Evolutionary conservation across 495 filamentous ascomycete species (phyloP).

Genomic region (Neurospora sp.): DNA sequence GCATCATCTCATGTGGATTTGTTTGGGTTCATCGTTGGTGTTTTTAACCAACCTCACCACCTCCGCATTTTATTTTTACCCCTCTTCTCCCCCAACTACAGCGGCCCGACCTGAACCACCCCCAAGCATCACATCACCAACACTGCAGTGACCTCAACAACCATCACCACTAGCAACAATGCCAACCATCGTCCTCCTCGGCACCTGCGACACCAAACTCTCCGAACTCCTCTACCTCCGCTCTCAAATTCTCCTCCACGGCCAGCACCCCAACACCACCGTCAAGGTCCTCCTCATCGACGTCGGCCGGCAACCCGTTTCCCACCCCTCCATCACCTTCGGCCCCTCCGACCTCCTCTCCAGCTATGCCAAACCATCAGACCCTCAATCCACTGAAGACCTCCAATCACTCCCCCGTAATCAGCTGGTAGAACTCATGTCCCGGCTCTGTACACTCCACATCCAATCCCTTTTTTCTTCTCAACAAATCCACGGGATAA

Average conservation of each 20-base stretch:
- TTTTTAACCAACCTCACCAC: not conserved
- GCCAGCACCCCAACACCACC: not conserved
- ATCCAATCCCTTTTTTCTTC: slow-evolving; percentile 25
- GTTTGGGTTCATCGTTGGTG: not conserved
- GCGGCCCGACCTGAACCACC: not conserved
- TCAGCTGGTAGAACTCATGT: slow-evolving; percentile 41
- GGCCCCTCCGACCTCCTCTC: slow-evolving; percentile 24
- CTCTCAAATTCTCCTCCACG: slow-evolving; percentile 28
- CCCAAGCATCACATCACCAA: not conserved
- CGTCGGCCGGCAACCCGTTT: slow-evolving; percentile 34
- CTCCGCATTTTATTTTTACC: not conserved
- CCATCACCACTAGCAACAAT: slow-evolving; percentile 7
- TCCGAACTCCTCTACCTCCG: slow-evolving; percentile 48
- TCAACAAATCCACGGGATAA: slow-evolving; percentile 39
- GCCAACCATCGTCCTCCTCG: slow-evolving; percentile 46
- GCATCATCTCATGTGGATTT: not conserved
- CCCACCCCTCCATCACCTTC: slow-evolving; percentile 38
- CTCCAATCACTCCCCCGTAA: not conserved
- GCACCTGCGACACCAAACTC: slow-evolving; percentile 62
- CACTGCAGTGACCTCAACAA: not conserved
- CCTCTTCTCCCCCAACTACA: not conserved
- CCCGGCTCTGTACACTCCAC: slow-evolving; percentile 23
- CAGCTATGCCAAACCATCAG: not conserved
- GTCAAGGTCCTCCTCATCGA: slow-evolving; percentile 42
- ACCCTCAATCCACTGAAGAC: slow-evolving; percentile 8